A percentile compares a stretch with the other conserved stretches of the same genome.
Conservation (phyloP, 2,329 filamentous ascomycete genomes). For the Talaromyces sp. region DNA sequence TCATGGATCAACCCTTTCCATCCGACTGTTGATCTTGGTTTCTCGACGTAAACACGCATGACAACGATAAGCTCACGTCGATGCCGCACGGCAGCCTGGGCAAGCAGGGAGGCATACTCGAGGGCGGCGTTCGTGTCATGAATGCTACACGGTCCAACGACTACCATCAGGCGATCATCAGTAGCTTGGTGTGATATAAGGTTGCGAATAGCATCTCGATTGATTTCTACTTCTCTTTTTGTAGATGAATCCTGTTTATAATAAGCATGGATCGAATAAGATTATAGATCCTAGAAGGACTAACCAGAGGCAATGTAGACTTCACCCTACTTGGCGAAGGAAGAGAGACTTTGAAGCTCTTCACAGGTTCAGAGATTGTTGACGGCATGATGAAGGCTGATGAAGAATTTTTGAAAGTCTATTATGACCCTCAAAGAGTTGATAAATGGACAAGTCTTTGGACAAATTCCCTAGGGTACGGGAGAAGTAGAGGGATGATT, state of each 20-base stretch:
- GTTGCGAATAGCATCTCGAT: constrained; percentile 6
- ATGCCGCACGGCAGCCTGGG: not conserved
- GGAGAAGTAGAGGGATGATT: no score
- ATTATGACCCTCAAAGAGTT: no score
- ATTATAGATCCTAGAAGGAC: not conserved
- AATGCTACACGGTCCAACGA: constrained; percentile 9
- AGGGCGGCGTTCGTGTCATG: constrained; percentile 8
- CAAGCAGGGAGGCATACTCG: constrained; percentile 10
- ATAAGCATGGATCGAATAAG: not conserved
- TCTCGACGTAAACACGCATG: constrained; percentile 11
- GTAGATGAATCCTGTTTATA: constrained; percentile 7
- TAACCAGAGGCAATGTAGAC: constrained; percentile 3
- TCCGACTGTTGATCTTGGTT: constrained; percentile 7
- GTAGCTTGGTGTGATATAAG: constrained; percentile 1
- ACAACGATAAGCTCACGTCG: constrained; percentile 5
- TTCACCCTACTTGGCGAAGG: constrained; percentile 8
- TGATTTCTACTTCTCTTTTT: constrained; percentile 6
- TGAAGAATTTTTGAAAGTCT: no score
- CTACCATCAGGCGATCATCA: constrained; percentile 8
- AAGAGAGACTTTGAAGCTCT: constrained; percentile 6
- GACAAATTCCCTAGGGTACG: no score
- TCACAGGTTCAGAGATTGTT: constrained; percentile 6
- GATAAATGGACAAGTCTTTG: no score
- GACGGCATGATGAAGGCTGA: not conserved
- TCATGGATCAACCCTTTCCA: constrained; percentile 11